Percentiles rank a stretch among this genome's conserved stretches.
phyloP scores from a whole-genome alignment of 2,329 filamentous ascomycete species.

The Chrysoporthe puriensis region DNA sequence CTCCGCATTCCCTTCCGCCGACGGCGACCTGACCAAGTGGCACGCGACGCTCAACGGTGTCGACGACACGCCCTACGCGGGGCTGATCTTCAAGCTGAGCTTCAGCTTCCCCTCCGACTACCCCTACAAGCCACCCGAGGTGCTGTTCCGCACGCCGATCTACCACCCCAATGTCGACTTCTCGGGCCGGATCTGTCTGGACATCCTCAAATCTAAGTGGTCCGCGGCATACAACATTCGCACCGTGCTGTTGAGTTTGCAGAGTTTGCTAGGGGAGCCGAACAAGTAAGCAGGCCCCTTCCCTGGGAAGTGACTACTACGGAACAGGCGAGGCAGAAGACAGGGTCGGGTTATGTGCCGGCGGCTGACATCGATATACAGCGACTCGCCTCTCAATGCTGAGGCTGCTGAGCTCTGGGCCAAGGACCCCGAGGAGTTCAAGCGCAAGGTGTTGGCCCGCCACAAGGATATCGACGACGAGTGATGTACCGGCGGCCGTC shows the following conservation, averaged over 20 bases:
- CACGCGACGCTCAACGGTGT: constrained; percentile 92
- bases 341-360: neutral
- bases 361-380: constrained; percentile 42
- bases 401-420: constrained; percentile 98
- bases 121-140: constrained; percentile 86
- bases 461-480: constrained; percentile 70
- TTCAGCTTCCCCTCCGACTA: constrained; percentile 93
- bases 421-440: constrained; percentile 83
- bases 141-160: constrained; percentile 97
- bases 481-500: constrained; percentile 36
- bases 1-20: constrained; percentile 89
- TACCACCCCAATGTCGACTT: constrained; percentile 99
- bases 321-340: neutral
- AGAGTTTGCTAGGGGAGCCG: constrained; percentile 93
- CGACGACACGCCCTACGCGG: constrained; percentile 86
- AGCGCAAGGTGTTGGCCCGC: constrained; percentile 69
- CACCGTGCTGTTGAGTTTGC: constrained; percentile 88
- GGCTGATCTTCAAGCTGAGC: constrained; percentile 86
- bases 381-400: constrained; percentile 90
- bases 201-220: constrained; percentile 99
- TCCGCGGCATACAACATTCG: constrained; percentile 96
- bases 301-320: neutral
- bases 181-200: constrained; percentile 92
- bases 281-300: constrained; percentile 76
- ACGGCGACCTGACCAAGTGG: constrained; percentile 90